Percentiles rank a stretch among this genome's conserved stretches.
Conservation (phyloP, 352 stramenopile species). For the Pythium sukuiense region DNA sequence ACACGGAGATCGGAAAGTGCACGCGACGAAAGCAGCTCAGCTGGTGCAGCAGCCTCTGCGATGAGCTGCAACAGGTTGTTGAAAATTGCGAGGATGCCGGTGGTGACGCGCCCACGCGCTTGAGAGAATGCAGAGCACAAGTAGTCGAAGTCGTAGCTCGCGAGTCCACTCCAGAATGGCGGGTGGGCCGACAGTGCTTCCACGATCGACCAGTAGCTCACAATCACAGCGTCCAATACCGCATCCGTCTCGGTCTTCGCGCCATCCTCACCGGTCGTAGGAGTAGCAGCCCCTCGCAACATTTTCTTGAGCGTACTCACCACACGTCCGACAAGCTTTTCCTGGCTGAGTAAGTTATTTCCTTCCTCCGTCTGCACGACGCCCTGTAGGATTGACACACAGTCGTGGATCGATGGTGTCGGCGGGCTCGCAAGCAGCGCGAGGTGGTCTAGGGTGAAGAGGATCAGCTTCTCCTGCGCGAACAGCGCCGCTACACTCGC, state of each 20-base stretch:
- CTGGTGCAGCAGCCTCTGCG: constrained; percentile 38
- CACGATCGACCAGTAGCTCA: constrained; percentile 46
- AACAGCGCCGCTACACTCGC: constrained; percentile 47
- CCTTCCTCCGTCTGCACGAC: constrained; percentile 51
- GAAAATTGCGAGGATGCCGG: constrained; percentile 49
- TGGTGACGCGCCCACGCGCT: constrained; percentile 34
- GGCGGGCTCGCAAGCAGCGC: constrained; percentile 8
- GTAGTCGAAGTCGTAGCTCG: constrained; percentile 64
- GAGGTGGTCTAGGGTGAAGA: constrained; percentile 59
- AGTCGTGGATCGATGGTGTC: constrained; percentile 40
- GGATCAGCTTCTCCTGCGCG: constrained; percentile 60
- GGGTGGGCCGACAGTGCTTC: constrained; percentile 33
- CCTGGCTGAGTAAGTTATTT: constrained; percentile 25
- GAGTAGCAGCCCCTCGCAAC: background rate
- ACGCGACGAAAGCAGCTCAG: constrained; percentile 55
- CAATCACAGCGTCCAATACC: constrained; percentile 31
- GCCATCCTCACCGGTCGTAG: constrained; percentile 7
- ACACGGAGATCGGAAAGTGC: constrained; percentile 57
- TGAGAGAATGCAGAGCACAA: constrained; percentile 57
- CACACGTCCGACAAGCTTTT: constrained; percentile 42
- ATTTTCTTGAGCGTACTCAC: constrained; percentile 55
- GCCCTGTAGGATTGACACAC: constrained; percentile 48
- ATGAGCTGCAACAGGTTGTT: constrained; percentile 60
- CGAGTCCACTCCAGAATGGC: constrained; percentile 49
- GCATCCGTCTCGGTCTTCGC: constrained; percentile 28